Evolutionary conservation across 148 eudicot species (phyloP).

Genomic region (Chenopodium quinoa): DNA sequence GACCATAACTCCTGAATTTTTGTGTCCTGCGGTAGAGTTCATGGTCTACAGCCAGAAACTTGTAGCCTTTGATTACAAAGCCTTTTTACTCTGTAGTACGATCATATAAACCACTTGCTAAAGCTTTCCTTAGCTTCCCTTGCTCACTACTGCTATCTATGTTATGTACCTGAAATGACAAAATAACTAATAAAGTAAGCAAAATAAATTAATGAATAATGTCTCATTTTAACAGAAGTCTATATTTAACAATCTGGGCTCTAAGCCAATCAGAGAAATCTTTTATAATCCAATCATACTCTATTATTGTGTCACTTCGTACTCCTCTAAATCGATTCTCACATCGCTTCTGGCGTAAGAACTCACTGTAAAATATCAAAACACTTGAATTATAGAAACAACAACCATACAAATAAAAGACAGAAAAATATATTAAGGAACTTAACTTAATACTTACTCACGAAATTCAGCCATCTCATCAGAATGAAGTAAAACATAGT

Average conservation of each 20-base stretch:
- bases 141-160: background rate
- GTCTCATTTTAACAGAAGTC: too few relatives aligned
- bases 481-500: conserved; percentile 16
- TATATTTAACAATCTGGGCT: too few relatives aligned
- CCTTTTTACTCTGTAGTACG: background rate
- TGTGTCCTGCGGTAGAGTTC: conserved; percentile 11
- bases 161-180: background rate
- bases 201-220: too few relatives aligned
- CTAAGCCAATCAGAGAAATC: too few relatives aligned
- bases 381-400: too few relatives aligned
- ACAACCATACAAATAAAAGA: too few relatives aligned
- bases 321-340: too few relatives aligned
- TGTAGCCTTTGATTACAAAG: conserved; percentile 9
- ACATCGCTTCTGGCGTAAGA: too few relatives aligned
- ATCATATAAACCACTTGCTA: background rate
- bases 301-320: too few relatives aligned
- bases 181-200: background rate
- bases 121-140: background rate
- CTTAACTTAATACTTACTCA: background rate
- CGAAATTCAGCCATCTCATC: background rate
- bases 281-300: too few relatives aligned
- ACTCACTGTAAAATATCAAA: too few relatives aligned
- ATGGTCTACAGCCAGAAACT: conserved; percentile 12
- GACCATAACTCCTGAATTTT: conserved; percentile 18
- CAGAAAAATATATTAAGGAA: too few relatives aligned